These are phyloP conservation scores for Leishmania tropica DNA, from an alignment of 208 protist genomes.

Conservation along the genomic window DNA sequence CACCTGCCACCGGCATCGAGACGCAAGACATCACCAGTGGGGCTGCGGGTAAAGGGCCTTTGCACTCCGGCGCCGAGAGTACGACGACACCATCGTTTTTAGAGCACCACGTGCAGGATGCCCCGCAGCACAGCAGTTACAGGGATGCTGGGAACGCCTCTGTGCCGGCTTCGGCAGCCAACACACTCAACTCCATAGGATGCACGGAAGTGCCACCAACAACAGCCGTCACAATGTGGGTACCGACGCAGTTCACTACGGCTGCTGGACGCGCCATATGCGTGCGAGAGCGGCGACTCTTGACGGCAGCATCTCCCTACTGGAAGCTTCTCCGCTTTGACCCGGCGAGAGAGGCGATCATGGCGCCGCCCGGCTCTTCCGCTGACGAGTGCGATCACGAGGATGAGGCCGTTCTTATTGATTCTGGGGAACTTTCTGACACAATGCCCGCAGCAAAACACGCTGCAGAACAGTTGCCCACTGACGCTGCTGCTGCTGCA, in stretches of 20 bases:
- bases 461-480: not conserved
- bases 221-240: conserved; percentile 24
- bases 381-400: not conserved
- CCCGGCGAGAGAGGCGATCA: conserved; percentile 19
- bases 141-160: not conserved
- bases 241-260: conserved; percentile 69
- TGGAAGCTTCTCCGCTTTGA: conserved; percentile 41
- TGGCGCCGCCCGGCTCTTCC: not conserved
- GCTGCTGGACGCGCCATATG: conserved; percentile 60
- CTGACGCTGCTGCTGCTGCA: not conserved
- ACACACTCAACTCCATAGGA: not conserved
- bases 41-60: not conserved
- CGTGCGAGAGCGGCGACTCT: conserved; percentile 43
- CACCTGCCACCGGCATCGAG: not conserved
- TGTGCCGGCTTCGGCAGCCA: not conserved
- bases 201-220: not conserved
- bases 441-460: not conserved
- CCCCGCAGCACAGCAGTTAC: not conserved
- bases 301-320: conserved; percentile 42
- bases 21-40: not conserved
- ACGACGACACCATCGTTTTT: not conserved
- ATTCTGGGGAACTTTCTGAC: not conserved
- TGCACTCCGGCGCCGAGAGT: not conserved
- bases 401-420: not conserved
- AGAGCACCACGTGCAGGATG: not conserved